Evolutionary conservation across 2,329 filamentous ascomycete genomes (phyloP).

Genomic region (Coniella lustricola): DNA sequence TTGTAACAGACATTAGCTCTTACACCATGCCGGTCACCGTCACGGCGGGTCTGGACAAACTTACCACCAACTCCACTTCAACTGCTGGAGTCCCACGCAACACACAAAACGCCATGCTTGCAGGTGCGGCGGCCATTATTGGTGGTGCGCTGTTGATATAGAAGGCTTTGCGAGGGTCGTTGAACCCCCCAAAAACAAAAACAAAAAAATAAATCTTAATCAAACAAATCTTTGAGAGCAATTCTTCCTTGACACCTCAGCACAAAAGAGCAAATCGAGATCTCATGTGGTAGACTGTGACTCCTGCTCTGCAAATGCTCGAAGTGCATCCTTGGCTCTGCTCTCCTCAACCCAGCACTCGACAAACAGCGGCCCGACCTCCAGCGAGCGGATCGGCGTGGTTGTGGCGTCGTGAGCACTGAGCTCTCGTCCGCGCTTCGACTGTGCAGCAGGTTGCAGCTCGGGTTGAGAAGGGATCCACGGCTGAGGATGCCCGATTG

Average conservation of each 20-base stretch:
- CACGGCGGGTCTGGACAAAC: conserved; percentile 32
- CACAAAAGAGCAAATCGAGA: too few relatives aligned
- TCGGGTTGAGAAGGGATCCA: conserved; percentile 52
- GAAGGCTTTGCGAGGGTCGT: not conserved
- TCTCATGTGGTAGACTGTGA: conserved; percentile 3
- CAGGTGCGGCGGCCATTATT: conserved; percentile 28
- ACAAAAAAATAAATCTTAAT: too few relatives aligned
- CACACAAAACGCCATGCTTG: conserved; percentile 29
- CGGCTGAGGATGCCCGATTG: conserved; percentile 53
- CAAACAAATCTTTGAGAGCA: too few relatives aligned
- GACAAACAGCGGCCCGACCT: conserved; percentile 54
- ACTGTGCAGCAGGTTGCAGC: conserved; percentile 33
- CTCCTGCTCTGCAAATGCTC: not conserved
- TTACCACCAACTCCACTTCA: conserved; percentile 18
- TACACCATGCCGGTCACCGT: conserved; percentile 27
- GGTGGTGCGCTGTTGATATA: conserved; percentile 30
- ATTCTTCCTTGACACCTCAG: too few relatives aligned
- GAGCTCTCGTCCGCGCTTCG: conserved; percentile 24
- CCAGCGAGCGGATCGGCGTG: conserved; percentile 45
- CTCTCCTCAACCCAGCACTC: conserved; percentile 61
- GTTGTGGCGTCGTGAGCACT: conserved; percentile 35
- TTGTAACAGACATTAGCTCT: conserved; percentile 18
- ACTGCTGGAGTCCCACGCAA: conserved; percentile 23
- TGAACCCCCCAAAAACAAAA: too few relatives aligned
- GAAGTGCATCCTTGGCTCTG: conserved; percentile 30